Percentiles rank a stretch among this genome's conserved stretches.
phyloP scores from a whole-genome alignment of 163 green algal genomes.

The Prototheca cutis region DNA sequence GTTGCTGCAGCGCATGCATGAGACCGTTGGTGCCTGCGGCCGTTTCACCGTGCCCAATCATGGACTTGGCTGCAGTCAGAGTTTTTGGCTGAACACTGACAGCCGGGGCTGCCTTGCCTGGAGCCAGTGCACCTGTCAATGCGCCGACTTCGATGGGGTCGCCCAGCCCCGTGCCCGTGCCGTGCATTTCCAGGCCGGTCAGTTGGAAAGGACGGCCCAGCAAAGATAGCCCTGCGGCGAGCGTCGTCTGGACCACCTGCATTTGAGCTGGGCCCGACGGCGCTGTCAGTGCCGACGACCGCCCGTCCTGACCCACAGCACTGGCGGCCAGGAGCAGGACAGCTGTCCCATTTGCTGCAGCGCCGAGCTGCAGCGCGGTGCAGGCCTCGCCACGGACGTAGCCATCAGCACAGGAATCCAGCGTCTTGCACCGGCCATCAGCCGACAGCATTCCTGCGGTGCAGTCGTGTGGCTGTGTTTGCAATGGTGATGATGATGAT shows the following conservation, averaged over 20 bases:
- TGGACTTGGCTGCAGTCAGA: conserved; percentile 29
- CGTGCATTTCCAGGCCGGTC: conserved; percentile 50
- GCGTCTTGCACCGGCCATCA: conserved; percentile 83
- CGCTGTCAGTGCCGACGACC: conserved; percentile 35
- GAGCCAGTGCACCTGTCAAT: conserved; percentile 37
- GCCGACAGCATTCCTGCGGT: conserved; percentile 65
- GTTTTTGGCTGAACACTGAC: no score
- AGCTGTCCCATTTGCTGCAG: neutral
- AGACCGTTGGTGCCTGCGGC: conserved; percentile 63
- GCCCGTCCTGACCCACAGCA: conserved; percentile 39
- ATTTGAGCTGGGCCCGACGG: conserved; percentile 31
- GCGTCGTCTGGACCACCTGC: conserved; percentile 4
- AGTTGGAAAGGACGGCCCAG: neutral
- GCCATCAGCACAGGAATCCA: conserved; percentile 71
- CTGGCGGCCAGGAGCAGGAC: conserved; percentile 13
- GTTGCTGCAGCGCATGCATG: neutral
- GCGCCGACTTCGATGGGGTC: conserved; percentile 80
- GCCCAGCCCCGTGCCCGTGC: conserved; percentile 53
- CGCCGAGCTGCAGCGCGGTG: conserved; percentile 13
- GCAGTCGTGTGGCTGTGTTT: no score
- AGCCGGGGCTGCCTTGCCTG: neutral
- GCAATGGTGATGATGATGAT: no score
- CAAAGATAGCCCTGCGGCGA: neutral
- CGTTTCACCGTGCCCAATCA: conserved; percentile 64
- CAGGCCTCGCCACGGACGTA: conserved; percentile 69